A percentile compares a stretch with the other conserved stretches of the same genome.
These are phyloP conservation scores for Clausena lansium DNA, from an alignment of 345 rosid species.

Conservation along the genomic window DNA sequence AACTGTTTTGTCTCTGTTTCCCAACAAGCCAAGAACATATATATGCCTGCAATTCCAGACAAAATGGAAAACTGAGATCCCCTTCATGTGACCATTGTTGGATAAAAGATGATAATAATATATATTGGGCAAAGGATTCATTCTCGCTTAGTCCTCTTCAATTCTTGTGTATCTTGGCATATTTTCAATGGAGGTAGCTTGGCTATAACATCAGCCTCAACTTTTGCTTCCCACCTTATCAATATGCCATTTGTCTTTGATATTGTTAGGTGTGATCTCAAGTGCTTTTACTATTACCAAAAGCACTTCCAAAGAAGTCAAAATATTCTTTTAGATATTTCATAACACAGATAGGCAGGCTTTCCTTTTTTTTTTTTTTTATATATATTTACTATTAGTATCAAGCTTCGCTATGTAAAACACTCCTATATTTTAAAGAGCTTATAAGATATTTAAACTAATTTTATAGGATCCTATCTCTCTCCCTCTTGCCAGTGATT, in stretches of 20 bases:
- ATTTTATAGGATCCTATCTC: too few relatives aligned
- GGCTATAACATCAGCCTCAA: not conserved
- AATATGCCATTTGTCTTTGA: not conserved
- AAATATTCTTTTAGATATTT: too few relatives aligned
- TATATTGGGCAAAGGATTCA: not conserved
- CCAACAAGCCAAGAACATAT: not conserved
- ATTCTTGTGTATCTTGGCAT: not conserved
- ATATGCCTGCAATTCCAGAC: slow-evolving; percentile 2
- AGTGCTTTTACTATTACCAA: not conserved
- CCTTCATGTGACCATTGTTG: slow-evolving; percentile 6
- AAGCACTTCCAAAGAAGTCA: too few relatives aligned
- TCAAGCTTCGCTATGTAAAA: too few relatives aligned
- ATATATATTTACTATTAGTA: too few relatives aligned
- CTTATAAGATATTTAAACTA: too few relatives aligned
- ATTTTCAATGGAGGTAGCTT: not conserved
- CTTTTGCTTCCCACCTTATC: not conserved
- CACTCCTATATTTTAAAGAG: too few relatives aligned
- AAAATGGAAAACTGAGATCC: slow-evolving; percentile 8
- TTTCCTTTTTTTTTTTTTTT: too few relatives aligned
- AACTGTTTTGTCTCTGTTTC: slow-evolving; percentile 1
- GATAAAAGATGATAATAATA: not conserved
- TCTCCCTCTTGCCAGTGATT: rapidly evolving
- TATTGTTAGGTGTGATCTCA: not conserved
- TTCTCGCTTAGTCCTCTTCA: not conserved
- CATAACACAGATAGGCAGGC: too few relatives aligned